Conservation (phyloP, 768 basidiomycete genomes). For the Aureoboletus auriporus region DNA sequence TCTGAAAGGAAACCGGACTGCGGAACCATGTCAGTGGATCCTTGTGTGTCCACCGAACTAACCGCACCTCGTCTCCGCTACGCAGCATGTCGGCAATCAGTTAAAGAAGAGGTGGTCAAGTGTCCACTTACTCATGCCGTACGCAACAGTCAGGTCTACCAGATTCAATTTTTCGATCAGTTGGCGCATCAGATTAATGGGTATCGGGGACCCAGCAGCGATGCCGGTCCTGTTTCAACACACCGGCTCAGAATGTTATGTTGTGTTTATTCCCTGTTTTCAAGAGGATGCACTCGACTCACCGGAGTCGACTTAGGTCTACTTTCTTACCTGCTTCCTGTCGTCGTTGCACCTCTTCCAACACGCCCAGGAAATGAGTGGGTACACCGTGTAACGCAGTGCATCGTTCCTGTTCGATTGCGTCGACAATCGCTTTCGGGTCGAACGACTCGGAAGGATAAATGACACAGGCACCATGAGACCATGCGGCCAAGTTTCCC, state of each 20-base stretch:
- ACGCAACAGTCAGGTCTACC: slow-evolving; percentile 68
- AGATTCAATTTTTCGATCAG: slow-evolving; percentile 67
- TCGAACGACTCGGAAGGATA: slow-evolving; percentile 68
- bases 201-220: slow-evolving; percentile 75
- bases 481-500: slow-evolving; percentile 78
- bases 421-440: slow-evolving; percentile 63
- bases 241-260: neutral
- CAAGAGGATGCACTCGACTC: slow-evolving; percentile 4
- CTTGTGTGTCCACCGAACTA: neutral
- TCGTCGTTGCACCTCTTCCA: slow-evolving; percentile 61
- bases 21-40: slow-evolving; percentile 1
- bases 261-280: too few relatives aligned
- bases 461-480: slow-evolving; percentile 67
- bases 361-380: slow-evolving; percentile 76
- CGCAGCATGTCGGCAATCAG: slow-evolving; percentile 3
- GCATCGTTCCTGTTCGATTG: slow-evolving; percentile 63
- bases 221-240: slow-evolving; percentile 62
- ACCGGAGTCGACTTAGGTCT: slow-evolving; percentile 57
- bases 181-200: slow-evolving; percentile 74
- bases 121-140: slow-evolving; percentile 75
- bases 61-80: slow-evolving; percentile 67
- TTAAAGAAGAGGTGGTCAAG: neutral
- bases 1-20: slow-evolving; percentile 84
- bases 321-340: slow-evolving; percentile 40
- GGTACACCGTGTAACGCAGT: slow-evolving; percentile 84